A percentile compares a stretch with the other conserved stretches of the same genome.
These are phyloP conservation scores for Ligustrum vulgare DNA, from an alignment of 257 asterid species.

Conservation along the genomic window DNA sequence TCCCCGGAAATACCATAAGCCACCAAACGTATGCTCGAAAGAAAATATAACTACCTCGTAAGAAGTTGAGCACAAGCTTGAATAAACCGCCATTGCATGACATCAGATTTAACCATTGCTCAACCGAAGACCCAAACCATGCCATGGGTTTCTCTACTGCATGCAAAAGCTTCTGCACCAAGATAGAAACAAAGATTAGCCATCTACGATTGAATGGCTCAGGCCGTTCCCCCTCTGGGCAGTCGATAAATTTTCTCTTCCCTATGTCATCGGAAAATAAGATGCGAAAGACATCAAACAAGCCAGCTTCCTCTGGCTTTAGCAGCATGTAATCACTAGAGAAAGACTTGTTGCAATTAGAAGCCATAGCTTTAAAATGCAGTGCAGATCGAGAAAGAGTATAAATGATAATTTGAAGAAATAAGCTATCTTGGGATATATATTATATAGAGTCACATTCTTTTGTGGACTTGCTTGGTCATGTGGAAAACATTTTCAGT, in stretches of 20 bases:
- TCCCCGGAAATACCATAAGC: no score
- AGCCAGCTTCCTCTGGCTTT: slow-evolving; percentile 35
- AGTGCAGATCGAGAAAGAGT: neutral
- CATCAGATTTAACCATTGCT: slow-evolving; percentile 59
- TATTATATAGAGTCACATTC: no score
- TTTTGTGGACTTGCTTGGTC: no score
- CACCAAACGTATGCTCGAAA: no score
- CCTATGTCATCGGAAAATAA: slow-evolving; percentile 32
- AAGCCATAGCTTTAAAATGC: slow-evolving; percentile 10
- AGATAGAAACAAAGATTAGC: slow-evolving; percentile 37
- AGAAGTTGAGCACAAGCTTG: slow-evolving; percentile 23
- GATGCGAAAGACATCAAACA: slow-evolving; percentile 26
- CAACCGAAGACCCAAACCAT: slow-evolving; percentile 37
- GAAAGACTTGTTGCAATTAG: slow-evolving; percentile 40
- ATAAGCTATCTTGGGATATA: no score
- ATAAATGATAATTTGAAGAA: neutral
- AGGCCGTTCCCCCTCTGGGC: slow-evolving; percentile 21
- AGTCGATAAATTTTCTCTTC: slow-evolving; percentile 39
- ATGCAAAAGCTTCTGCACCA: slow-evolving; percentile 38
- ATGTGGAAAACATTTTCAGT: no score
- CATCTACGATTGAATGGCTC: slow-evolving; percentile 46
- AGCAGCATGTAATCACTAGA: slow-evolving; percentile 42
- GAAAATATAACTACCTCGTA: slow-evolving; percentile 29
- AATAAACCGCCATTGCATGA: slow-evolving; percentile 39
- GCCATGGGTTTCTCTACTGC: slow-evolving; percentile 39